phyloP scores from a whole-genome alignment of 345 rosid genomes.

The Gossypium arboreum region DNA sequence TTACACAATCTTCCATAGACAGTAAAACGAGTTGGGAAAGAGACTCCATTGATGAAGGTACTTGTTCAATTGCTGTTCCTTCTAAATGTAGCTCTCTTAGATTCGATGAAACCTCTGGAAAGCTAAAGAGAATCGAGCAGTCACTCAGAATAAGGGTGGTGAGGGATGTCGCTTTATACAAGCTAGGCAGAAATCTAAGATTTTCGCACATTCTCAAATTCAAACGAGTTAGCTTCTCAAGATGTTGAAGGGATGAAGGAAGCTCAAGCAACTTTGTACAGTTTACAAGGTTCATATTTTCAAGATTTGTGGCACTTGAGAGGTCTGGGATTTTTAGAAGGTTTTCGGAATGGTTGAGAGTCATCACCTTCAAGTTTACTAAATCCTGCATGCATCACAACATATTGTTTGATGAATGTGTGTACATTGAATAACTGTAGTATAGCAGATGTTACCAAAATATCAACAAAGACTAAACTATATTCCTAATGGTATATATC shows the following conservation, averaged over 20 bases:
- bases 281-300: background rate
- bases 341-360: background rate
- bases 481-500: too few species aligned
- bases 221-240: background rate
- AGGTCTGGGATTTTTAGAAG: background rate
- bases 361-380: background rate
- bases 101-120: constrained; percentile 26
- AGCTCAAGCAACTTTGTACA: constrained; percentile 6
- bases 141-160: constrained; percentile 10
- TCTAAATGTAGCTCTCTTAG: constrained; percentile 15
- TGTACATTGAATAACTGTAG: background rate
- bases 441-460: background rate
- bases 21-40: background rate
- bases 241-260: background rate
- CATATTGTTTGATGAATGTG: background rate
- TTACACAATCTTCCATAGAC: background rate
- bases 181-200: constrained; percentile 14
- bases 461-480: background rate
- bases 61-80: constrained; percentile 26
- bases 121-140: constrained; percentile 23
- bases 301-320: background rate
- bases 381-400: background rate
- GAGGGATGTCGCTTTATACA: background rate
- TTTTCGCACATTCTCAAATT: background rate
- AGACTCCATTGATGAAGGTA: constrained; percentile 24